Evolutionary conservation across 768 basidiomycete species (phyloP).

Genomic region (Xerocomus brunneocitrinus): DNA sequence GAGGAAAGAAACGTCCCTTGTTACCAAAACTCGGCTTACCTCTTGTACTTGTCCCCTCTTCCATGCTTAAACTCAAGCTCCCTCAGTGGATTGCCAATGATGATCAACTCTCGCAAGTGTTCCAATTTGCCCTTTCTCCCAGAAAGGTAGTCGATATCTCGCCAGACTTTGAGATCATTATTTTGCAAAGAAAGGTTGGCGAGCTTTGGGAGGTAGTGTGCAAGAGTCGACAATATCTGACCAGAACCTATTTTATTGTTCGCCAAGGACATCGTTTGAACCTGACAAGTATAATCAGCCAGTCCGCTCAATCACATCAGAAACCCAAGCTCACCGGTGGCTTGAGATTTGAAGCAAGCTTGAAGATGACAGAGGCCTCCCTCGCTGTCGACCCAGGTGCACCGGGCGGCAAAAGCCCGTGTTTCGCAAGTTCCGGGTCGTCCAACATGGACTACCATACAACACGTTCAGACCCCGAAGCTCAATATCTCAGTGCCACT

Average conservation of each 20-base stretch:
- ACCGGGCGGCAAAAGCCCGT: conserved; percentile 70
- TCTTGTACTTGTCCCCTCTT: conserved; percentile 60
- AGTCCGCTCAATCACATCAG: neutral
- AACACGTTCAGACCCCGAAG: neutral
- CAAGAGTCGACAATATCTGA: conserved; percentile 53
- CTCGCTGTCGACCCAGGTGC: conserved; percentile 53
- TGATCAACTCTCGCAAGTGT: conserved; percentile 66
- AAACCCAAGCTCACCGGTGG: conserved; percentile 51
- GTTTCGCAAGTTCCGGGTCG: conserved; percentile 70
- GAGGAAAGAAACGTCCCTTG: neutral
- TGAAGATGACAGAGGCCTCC: conserved; percentile 84
- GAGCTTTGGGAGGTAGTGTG: conserved; percentile 73
- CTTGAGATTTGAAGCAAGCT: conserved; percentile 72
- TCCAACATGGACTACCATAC: conserved; percentile 63
- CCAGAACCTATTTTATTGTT: conserved; percentile 67
- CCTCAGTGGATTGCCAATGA: conserved; percentile 72
- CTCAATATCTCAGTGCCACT: conserved; percentile 25
- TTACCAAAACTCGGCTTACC: conserved; percentile 39
- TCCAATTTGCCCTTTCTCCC: conserved; percentile 54
- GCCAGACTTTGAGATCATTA: conserved; percentile 65
- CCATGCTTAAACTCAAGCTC: conserved; percentile 55
- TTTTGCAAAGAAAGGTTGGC: conserved; percentile 77
- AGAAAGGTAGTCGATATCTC: conserved; percentile 64
- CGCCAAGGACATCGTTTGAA: conserved; percentile 81
- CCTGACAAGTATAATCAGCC: conserved; percentile 33